Evolutionary conservation across 768 basidiomycete species (phyloP).

Genomic region (Basidioascus undulatus): DNA sequence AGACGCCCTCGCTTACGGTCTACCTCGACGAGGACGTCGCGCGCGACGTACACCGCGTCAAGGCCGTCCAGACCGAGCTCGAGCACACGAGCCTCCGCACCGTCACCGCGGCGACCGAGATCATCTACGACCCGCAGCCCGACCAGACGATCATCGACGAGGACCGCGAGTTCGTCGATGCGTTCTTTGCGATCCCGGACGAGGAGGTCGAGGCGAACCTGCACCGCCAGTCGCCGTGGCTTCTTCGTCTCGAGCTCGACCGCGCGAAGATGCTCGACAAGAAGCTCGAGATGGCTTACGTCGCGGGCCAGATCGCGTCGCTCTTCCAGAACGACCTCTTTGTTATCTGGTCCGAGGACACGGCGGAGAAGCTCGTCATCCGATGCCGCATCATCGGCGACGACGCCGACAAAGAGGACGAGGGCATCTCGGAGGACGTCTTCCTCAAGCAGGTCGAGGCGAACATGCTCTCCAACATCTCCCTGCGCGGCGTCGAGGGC

Average conservation of each 20-base stretch:
- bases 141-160: slow-evolving; percentile 85
- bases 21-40: slow-evolving; percentile 56
- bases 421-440: slow-evolving; percentile 68
- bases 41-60: slow-evolving; percentile 36
- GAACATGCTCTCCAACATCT: slow-evolving; percentile 88
- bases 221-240: slow-evolving; percentile 83
- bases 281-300: slow-evolving; percentile 81
- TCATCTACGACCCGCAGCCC: slow-evolving; percentile 92
- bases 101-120: slow-evolving; percentile 82
- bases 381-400: slow-evolving; percentile 73
- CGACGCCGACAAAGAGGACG: slow-evolving; percentile 48
- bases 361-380: slow-evolving; percentile 87
- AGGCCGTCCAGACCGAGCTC: slow-evolving; percentile 75
- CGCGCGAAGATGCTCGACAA: slow-evolving; percentile 95
- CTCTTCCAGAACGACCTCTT: slow-evolving; percentile 89
- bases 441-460: slow-evolving; percentile 91
- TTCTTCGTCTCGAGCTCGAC: slow-evolving; percentile 87
- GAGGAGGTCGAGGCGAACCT: slow-evolving; percentile 80
- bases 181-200: slow-evolving; percentile 98
- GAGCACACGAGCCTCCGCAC: slow-evolving; percentile 84
- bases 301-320: slow-evolving; percentile 76
- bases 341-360: slow-evolving; percentile 97
- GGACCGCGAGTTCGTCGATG: slow-evolving; percentile 83
- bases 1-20: slow-evolving; percentile 87
- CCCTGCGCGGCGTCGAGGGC: slow-evolving; percentile 69